phyloP scores from a whole-genome alignment of 2,329 filamentous ascomycete genomes.

The Monosporascus sp. region DNA sequence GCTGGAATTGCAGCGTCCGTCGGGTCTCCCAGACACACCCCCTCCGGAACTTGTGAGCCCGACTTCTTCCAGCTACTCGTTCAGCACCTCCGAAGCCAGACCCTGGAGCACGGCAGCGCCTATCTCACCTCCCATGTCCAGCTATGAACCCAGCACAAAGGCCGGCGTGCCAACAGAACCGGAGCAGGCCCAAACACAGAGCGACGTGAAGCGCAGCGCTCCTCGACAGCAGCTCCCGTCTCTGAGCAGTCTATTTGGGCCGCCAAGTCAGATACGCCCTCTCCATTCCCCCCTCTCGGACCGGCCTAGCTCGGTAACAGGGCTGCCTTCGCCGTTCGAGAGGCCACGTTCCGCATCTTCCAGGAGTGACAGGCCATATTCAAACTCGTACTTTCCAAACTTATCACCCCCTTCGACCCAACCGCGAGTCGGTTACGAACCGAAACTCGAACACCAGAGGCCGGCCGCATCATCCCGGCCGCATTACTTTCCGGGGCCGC shows the following conservation, averaged over 20 bases:
- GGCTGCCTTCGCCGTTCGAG: conserved; percentile 42
- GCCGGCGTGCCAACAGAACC: conserved; percentile 37
- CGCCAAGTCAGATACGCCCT: conserved; percentile 37
- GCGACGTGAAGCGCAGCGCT: conserved; percentile 25
- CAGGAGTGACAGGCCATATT: conserved; percentile 32
- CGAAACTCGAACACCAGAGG: conserved; percentile 39
- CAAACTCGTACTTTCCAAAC: conserved; percentile 45
- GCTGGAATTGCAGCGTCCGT: conserved; percentile 45
- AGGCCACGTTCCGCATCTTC: conserved; percentile 35
- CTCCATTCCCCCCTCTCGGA: conserved; percentile 43
- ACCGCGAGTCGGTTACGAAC: conserved; percentile 42
- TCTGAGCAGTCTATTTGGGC: conserved; percentile 52
- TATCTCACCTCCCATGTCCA: conserved; percentile 53
- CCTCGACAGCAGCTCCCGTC: conserved; percentile 48
- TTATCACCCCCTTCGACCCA: conserved; percentile 34
- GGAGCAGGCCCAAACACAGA: conserved; percentile 32
- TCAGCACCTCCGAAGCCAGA: conserved; percentile 41
- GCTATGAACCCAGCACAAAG: conserved; percentile 46
- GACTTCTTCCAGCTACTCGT: conserved; percentile 42
- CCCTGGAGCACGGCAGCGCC: conserved; percentile 39
- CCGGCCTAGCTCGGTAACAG: conserved; percentile 36
- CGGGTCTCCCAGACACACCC: conserved; percentile 45
- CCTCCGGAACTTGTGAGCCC: conserved; percentile 51
- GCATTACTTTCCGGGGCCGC: conserved; percentile 36
- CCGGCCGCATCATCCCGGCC: conserved; percentile 26